These are phyloP conservation scores for Mycogone perniciosa DNA, from an alignment of 2,329 filamentous ascomycete species.

Conservation along the genomic window DNA sequence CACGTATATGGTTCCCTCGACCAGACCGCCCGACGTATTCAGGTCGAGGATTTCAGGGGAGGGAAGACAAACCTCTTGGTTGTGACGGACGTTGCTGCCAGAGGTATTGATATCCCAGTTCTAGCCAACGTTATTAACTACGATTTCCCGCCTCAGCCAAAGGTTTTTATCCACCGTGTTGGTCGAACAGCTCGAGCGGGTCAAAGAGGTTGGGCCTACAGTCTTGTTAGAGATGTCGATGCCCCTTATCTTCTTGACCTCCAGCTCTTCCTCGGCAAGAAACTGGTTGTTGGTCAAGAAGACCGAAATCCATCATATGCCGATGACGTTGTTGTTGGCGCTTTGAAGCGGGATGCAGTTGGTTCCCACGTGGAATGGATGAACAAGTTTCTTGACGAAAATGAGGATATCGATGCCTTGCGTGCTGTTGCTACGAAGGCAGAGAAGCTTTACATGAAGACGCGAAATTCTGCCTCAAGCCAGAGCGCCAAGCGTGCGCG, in stretches of 20 bases:
- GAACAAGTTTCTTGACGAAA: constrained; percentile 68
- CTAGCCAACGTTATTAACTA: constrained; percentile 98
- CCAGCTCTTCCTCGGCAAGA: constrained; percentile 88
- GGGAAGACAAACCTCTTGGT: constrained; percentile 87
- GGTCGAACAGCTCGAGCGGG: constrained; percentile 93
- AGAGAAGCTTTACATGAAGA: constrained; percentile 86
- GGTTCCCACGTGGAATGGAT: constrained; percentile 77
- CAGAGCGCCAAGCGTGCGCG: constrained; percentile 88
- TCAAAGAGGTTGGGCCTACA: constrained; percentile 90
- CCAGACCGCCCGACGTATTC: constrained; percentile 84
- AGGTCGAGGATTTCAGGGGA: constrained; percentile 82
- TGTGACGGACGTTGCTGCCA: constrained; percentile 91
- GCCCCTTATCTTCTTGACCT: constrained; percentile 88
- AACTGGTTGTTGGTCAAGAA: constrained; percentile 67
- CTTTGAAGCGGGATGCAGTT: constrained; percentile 64
- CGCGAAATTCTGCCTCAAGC: constrained; percentile 79
- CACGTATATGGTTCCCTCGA: constrained; percentile 94
- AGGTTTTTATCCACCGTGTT: constrained; percentile 93
- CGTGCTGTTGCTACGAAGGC: constrained; percentile 75
- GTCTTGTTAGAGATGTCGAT: constrained; percentile 79
- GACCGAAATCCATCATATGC: constrained; percentile 62
- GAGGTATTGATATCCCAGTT: constrained; percentile 96
- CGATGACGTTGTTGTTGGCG: constrained; percentile 77
- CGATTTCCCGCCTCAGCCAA: constrained; percentile 93
- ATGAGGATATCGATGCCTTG: constrained; percentile 65